A percentile compares a stretch with the other conserved stretches of the same genome.
These are phyloP conservation scores for Gynostemma pentaphyllum DNA, from an alignment of 306 rosid species.

Conservation along the genomic window DNA sequence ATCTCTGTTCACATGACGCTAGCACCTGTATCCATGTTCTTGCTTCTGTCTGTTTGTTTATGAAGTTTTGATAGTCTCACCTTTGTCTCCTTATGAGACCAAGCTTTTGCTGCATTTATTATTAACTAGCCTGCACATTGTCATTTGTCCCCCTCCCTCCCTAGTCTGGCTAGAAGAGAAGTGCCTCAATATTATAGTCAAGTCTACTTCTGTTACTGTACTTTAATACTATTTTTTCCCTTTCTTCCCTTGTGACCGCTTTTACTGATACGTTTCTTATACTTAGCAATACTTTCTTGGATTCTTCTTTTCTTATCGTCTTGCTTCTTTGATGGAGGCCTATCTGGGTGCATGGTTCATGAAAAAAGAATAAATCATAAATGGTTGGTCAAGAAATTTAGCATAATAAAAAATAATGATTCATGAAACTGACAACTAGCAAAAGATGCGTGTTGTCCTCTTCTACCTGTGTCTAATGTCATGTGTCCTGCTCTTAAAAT, in stretches of 20 bases:
- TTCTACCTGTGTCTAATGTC: background rate
- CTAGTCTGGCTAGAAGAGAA: no score
- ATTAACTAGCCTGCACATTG: background rate
- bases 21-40: no score
- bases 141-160: background rate
- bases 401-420: slow-evolving; percentile 4
- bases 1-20: no score
- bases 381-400: background rate
- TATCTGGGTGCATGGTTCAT: background rate
- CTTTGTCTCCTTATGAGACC: no score
- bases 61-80: no score
- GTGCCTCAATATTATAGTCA: no score
- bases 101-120: no score
- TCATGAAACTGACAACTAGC: background rate
- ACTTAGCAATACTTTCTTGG: background rate
- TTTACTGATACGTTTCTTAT: background rate
- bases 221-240: background rate
- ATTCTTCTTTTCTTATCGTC: background rate
- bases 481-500: background rate
- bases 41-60: no score
- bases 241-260: background rate
- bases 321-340: background rate
- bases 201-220: no score
- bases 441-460: background rate
- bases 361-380: background rate